Conservation (phyloP, 768 basidiomycete genomes). For the Rhodocollybia butyracea region DNA sequence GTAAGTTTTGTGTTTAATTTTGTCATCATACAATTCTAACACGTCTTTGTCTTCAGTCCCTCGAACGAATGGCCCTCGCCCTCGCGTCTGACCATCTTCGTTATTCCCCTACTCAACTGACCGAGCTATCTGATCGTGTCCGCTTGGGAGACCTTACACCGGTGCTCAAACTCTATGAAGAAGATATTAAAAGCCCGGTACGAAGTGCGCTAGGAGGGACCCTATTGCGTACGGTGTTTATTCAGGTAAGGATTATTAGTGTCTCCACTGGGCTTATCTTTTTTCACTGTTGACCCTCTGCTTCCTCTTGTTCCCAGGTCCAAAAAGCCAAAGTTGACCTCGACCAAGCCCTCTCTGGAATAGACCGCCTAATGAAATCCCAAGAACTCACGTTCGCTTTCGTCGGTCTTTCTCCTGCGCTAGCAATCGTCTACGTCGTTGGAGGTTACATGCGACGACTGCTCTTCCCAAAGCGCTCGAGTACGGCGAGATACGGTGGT, state of each 20-base stretch:
- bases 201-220: constrained; percentile 78
- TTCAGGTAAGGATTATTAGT: constrained; percentile 57
- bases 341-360: constrained; percentile 84
- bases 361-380: constrained; percentile 90
- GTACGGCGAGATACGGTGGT: constrained; percentile 56
- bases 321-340: constrained; percentile 70
- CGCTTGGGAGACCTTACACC: constrained; percentile 82
- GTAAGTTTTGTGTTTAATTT: constrained; percentile 36
- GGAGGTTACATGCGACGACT: constrained; percentile 52
- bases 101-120: constrained; percentile 63
- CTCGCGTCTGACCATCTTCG: constrained; percentile 79
- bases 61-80: constrained; percentile 89
- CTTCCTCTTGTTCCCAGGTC: not conserved
- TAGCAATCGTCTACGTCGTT: constrained; percentile 72
- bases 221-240: constrained; percentile 78
- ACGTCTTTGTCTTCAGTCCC: constrained; percentile 58
- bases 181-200: constrained; percentile 86
- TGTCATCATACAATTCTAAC: no score
- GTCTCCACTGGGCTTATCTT: not conserved
- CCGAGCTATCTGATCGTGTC: constrained; percentile 60
- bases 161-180: constrained; percentile 84
- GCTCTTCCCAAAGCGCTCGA: constrained; percentile 31
- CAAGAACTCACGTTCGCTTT: constrained; percentile 97
- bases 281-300: no score
- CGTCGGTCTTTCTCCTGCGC: constrained; percentile 89